Base-by-base conservation (phyloP, 1,139 yeast genomes). In the Taiozyma sp. region DNA sequence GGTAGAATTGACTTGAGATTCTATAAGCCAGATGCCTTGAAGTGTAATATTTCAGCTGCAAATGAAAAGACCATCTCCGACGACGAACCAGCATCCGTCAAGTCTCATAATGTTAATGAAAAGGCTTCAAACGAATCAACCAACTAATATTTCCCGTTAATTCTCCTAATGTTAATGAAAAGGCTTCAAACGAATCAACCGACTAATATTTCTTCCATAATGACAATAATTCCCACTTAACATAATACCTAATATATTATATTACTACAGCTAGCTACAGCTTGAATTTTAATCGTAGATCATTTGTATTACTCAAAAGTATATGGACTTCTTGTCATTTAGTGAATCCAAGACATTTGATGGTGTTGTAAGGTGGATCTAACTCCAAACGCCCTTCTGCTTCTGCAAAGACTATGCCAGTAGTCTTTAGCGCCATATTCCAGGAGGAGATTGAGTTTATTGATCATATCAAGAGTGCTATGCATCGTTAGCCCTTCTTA, bases 1-100 rank as follows among this genome's bases (percentile, higher is more conserved):
- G 82, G 83, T 43, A 74, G 95, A 64, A 80, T 84, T 48, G 95
- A 87, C 65, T 74, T 87, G 60, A 75, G 95, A 64, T 87, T 87
- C 70, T 87, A 87, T 74, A 81, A 89, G 66, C 93, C 93, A 27
- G 93, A 85, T 61, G 28, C 43, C 9, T 40, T 40, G 9, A 40
- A 40, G 12, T 13, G 10, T 14, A 8, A 19, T 8, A 10, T 19
- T 16, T 19, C 19, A 36, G n/a, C 8, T n/a, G 4, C 10, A 13
- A 9, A 5, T 36, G 40, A 39, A 39, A 24, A 40, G 29, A 12
- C 12, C 19, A 40, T n/a, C 12, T 22, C 43, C 24, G 16, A 40
- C 4, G 12, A 38, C 24, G 24, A 19, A 2, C 24, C 13, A 38
- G 10, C 13, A 8, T 38, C 24, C 3, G 14, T 19, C 9, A 13